Conservation (phyloP, 129 eudicot genomes). For the Ambrosia artemisiifolia region DNA sequence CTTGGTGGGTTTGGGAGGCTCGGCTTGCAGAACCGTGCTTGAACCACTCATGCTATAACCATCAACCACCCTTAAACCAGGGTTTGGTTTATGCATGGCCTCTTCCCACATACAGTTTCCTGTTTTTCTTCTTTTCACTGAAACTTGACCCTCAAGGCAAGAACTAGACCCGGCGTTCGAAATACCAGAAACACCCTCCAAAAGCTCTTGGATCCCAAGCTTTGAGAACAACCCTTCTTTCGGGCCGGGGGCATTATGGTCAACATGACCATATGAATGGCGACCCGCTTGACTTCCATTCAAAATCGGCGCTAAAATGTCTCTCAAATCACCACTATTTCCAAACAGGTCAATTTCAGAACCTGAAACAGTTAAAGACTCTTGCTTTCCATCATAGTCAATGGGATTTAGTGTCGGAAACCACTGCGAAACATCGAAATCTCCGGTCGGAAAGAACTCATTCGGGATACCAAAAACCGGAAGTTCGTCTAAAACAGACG, state of each 20-base stretch:
- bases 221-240: constrained; percentile 62
- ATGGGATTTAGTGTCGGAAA: constrained; percentile 28
- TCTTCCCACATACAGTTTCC: constrained; percentile 41
- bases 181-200: constrained; percentile 47
- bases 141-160: constrained; percentile 52
- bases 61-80: constrained; percentile 43
- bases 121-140: constrained; percentile 51
- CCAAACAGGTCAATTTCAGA: constrained; percentile 26
- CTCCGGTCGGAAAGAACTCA: constrained; percentile 41
- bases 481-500: constrained; percentile 17
- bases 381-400: constrained; percentile 29
- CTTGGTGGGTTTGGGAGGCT: constrained; percentile 48
- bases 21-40: constrained; percentile 39
- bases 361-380: constrained; percentile 24
- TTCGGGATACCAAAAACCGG: constrained; percentile 35
- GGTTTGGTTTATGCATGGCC: constrained; percentile 24
- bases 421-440: constrained; percentile 38
- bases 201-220: constrained; percentile 68
- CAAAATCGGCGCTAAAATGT: constrained; percentile 39
- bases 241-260: constrained; percentile 22
- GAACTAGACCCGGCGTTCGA: constrained; percentile 34
- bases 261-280: constrained; percentile 18
- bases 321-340: constrained; percentile 31
- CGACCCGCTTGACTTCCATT: constrained; percentile 25
- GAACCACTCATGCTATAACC: constrained; percentile 38